phyloP scores from a whole-genome alignment of 2,329 filamentous ascomycete genomes.

The Lasiodiplodia hormozganensis region DNA sequence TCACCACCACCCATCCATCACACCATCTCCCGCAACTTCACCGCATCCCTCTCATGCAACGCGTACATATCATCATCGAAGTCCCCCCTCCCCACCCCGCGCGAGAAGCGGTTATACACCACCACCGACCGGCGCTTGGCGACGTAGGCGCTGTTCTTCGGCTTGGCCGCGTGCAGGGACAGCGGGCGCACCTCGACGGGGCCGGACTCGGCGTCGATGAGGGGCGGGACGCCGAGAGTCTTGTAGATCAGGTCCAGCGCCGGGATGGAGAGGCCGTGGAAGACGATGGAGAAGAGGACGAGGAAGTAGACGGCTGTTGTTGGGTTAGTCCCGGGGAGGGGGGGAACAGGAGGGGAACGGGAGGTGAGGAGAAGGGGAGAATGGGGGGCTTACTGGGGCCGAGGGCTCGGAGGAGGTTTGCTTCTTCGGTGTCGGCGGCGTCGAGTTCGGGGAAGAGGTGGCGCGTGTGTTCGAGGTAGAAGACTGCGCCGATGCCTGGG shows the following conservation, averaged over 20 bases:
- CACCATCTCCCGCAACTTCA: no score
- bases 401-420: slow-evolving; percentile 50
- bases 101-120: no score
- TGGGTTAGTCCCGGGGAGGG: slow-evolving; percentile 16
- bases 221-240: slow-evolving; percentile 44
- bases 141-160: no score
- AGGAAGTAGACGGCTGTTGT: slow-evolving; percentile 51
- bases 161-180: not conserved
- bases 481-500: slow-evolving; percentile 52
- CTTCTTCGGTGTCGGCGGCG: slow-evolving; percentile 49
- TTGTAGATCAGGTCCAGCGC: slow-evolving; percentile 50
- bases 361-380: not conserved
- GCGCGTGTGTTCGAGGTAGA: slow-evolving; percentile 55
- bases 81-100: no score
- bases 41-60: no score
- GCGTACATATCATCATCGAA: no score
- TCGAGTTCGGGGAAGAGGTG: slow-evolving; percentile 52
- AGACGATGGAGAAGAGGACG: slow-evolving; percentile 54
- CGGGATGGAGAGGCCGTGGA: slow-evolving; percentile 59
- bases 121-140: no score
- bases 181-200: not conserved
- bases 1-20: no score
- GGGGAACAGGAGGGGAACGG: no score
- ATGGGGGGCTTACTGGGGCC: slow-evolving; percentile 35
- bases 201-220: not conserved